Evolutionary conservation across 345 rosid species (phyloP).

Genomic region (Kernera saxatilis): DNA sequence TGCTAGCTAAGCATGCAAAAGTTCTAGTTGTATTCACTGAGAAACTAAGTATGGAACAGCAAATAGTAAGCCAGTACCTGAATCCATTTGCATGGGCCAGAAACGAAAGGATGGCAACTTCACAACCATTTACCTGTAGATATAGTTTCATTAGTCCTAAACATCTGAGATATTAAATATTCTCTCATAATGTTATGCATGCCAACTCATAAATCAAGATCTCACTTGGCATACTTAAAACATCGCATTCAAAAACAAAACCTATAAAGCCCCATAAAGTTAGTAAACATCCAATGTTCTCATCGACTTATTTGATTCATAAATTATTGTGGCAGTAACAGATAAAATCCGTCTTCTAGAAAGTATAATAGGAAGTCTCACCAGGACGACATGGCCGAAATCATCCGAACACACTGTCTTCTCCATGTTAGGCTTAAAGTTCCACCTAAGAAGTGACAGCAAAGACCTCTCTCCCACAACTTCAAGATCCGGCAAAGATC

Average conservation of each 20-base stretch:
- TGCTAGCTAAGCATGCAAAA: slow-evolving; percentile 10
- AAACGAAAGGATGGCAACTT: slow-evolving; percentile 65
- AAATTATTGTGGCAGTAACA: neutral
- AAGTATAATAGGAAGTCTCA: slow-evolving; percentile 23
- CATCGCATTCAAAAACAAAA: neutral
- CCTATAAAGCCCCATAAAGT: neutral
- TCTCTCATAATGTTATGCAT: neutral
- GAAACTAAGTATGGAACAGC: slow-evolving; percentile 4
- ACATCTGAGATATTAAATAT: neutral
- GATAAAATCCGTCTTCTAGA: neutral
- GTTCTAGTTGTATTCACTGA: neutral
- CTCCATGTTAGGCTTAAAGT: slow-evolving; percentile 62
- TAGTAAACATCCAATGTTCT: slow-evolving; percentile 4
- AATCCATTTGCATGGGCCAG: slow-evolving; percentile 46
- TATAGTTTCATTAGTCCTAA: slow-evolving; percentile 6
- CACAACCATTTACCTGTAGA: slow-evolving; percentile 65
- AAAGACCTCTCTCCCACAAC: slow-evolving; percentile 66
- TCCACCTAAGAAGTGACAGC: slow-evolving; percentile 69
- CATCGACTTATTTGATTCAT: neutral
- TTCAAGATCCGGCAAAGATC: slow-evolving; percentile 73
- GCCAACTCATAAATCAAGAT: slow-evolving; percentile 1
- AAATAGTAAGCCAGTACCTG: slow-evolving; percentile 47
- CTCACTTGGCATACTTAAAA: neutral
- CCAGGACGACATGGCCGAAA: slow-evolving; percentile 59
- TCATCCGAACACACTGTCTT: slow-evolving; percentile 52